These are phyloP conservation scores for Russula lepida DNA, from an alignment of 768 basidiomycete species.

Conservation along the genomic window DNA sequence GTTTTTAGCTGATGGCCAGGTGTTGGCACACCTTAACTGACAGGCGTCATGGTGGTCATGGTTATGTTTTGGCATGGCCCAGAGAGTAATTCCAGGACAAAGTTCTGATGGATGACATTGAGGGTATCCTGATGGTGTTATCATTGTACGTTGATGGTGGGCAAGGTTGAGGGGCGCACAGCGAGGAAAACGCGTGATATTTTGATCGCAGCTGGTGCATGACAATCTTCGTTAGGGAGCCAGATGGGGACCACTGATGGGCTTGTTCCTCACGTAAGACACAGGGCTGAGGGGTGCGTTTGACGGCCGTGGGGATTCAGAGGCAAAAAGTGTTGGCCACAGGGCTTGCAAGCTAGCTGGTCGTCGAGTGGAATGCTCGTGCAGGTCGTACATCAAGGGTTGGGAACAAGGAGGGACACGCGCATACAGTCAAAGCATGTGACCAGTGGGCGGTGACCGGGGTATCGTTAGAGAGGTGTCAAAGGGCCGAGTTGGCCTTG, in stretches of 20 bases:
- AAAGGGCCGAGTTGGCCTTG: not conserved
- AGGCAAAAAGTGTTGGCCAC: not conserved
- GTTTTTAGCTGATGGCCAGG: not conserved
- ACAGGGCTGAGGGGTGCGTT: constrained; percentile 9
- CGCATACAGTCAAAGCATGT: not conserved
- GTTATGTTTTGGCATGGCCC: not conserved
- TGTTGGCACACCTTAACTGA: not conserved
- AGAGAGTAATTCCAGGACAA: not conserved
- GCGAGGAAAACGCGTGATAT: not conserved
- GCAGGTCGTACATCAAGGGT: not conserved
- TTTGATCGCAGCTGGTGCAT: not conserved
- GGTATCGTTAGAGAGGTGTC: not conserved
- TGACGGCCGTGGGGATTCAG: not conserved
- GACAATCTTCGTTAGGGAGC: not conserved
- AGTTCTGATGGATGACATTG: not conserved
- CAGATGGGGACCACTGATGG: not conserved
- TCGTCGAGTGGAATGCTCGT: not conserved
- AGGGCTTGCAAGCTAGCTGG: not conserved
- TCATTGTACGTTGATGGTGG: not conserved
- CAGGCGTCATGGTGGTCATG: not conserved
- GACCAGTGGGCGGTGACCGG: not conserved
- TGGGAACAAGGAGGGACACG: not conserved
- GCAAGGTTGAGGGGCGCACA: not conserved
- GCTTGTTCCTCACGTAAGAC: not conserved
- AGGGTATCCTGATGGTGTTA: constrained; percentile 4